Base-by-base conservation (phyloP, 208 protist species). In the Trypanosoma rangeli region DNA sequence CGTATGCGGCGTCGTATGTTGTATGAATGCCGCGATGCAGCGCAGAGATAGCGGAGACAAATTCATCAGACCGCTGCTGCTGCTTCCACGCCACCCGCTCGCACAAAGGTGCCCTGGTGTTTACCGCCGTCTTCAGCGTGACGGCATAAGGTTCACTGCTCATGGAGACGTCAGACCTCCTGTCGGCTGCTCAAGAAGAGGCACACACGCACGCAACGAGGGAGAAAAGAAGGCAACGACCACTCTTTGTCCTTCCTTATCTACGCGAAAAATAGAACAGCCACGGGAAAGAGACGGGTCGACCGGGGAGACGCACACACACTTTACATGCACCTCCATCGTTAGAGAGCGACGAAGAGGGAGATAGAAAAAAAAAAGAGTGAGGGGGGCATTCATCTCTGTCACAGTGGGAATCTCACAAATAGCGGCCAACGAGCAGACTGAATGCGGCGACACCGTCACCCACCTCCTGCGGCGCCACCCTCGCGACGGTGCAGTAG, bases 81-180 rank as follows among this genome's bases (percentile, higher is more conserved):
- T 81, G 83, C n/a, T 78, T 70, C 15, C n/a, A 20, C 29, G 56
- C 37, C 3, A 91, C 53, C 3, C 90, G 85, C 5, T 76, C 78
- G 31, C 73, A 66, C 24, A 95, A 66, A 22, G 80, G 79, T 1
- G 76, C 69, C 16, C 90, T 86, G 12, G 80, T 93, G 70, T 91
- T 95, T 13, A 95, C 85, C 3, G 71, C 79, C n/a, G 87, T 89
- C 65, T 93, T 95, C 12, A 84, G 68, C 29, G 78, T 78, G 3
- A 91, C 61, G 29, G 18, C 2, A 44, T 50, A 44, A 3, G 55
- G 63, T 5, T 76, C 55, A 33, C 4, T 26, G 29, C 29, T n/a
- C 46, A 73, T 68, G 52, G 59, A 29, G n/a, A 13, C 3, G 15
- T 26, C 13, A 53, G 18, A 26, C 49, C 49, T 53, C 49, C 49